These are phyloP conservation scores for Sporothrix variecibatus DNA, from an alignment of 2,329 filamentous ascomycete genomes.

Conservation along the genomic window DNA sequence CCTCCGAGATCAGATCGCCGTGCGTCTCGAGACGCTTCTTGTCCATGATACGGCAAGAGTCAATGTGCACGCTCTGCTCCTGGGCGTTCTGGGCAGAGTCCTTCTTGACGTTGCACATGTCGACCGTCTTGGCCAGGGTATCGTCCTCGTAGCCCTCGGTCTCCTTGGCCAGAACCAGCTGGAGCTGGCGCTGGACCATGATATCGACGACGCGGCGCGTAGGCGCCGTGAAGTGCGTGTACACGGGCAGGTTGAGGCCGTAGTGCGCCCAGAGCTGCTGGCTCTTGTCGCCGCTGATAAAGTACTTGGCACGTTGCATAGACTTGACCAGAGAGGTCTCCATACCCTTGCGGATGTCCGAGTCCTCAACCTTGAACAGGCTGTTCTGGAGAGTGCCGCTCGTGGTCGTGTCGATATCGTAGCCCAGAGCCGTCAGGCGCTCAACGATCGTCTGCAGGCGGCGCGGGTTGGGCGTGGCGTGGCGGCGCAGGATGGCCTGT, in stretches of 20 bases:
- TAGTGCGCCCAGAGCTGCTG: constrained; percentile 83
- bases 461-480: constrained; percentile 80
- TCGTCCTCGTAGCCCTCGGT: constrained; percentile 89
- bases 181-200: constrained; percentile 91
- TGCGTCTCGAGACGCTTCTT: constrained; percentile 82
- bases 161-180: constrained; percentile 77
- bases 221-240: constrained; percentile 97
- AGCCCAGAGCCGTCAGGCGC: constrained; percentile 87
- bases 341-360: constrained; percentile 93
- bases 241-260: constrained; percentile 86
- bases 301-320: constrained; percentile 96
- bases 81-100: constrained; percentile 96
- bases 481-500: constrained; percentile 87
- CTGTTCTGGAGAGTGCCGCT: constrained; percentile 92
- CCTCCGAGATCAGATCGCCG: constrained; percentile 90
- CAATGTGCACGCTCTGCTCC: constrained; percentile 98
- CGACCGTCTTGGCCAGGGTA: constrained; percentile 83
- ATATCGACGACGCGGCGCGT: constrained; percentile 94
- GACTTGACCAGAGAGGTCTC: constrained; percentile 93
- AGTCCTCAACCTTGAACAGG: constrained; percentile 87
- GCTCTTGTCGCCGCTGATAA: constrained; percentile 72
- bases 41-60: constrained; percentile 95
- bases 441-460: constrained; percentile 89
- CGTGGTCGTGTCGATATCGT: constrained; percentile 84
- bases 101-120: constrained; percentile 98